Evolutionary conservation across 257 asterid species (phyloP).

Genomic region (Jacaranda copaia): DNA sequence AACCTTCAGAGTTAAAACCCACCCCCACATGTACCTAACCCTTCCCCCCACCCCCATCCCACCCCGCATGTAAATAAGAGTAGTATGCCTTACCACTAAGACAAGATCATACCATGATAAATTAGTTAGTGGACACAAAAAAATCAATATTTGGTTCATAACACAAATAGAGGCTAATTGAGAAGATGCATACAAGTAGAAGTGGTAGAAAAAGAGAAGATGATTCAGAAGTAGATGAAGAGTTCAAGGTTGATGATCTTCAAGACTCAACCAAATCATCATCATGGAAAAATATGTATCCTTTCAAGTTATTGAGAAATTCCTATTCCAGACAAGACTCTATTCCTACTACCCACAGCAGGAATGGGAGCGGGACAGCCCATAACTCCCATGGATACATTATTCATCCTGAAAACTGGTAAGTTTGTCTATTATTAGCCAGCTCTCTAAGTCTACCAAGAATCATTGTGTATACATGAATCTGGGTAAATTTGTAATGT

Average conservation of each 20-base stretch:
- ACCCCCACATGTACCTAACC: neutral
- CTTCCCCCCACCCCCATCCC: too few relatives aligned
- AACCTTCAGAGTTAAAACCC: too few relatives aligned
- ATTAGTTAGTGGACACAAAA: neutral
- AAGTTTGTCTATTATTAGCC: neutral
- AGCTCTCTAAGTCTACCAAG: neutral
- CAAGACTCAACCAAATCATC: constrained; percentile 39
- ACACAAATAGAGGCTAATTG: neutral
- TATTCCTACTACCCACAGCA: neutral
- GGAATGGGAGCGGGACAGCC: neutral
- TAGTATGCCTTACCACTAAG: neutral
- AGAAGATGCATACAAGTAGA: constrained; percentile 35
- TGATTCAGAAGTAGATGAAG: constrained; percentile 44
- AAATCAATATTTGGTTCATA: neutral
- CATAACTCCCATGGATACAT: constrained; percentile 39
- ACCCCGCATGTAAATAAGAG: neutral
- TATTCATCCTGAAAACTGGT: constrained; percentile 56
- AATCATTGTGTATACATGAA: neutral
- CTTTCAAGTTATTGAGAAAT: constrained; percentile 41
- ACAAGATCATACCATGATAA: neutral
- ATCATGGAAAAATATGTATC: constrained; percentile 40
- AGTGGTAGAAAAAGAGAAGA: constrained; percentile 35
- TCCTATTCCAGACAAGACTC: constrained; percentile 41
- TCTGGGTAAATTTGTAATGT: neutral
- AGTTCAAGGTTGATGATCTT: constrained; percentile 46